Base-by-base conservation (phyloP, 2,329 filamentous ascomycete species). In the Penicillium sp. region DNA sequence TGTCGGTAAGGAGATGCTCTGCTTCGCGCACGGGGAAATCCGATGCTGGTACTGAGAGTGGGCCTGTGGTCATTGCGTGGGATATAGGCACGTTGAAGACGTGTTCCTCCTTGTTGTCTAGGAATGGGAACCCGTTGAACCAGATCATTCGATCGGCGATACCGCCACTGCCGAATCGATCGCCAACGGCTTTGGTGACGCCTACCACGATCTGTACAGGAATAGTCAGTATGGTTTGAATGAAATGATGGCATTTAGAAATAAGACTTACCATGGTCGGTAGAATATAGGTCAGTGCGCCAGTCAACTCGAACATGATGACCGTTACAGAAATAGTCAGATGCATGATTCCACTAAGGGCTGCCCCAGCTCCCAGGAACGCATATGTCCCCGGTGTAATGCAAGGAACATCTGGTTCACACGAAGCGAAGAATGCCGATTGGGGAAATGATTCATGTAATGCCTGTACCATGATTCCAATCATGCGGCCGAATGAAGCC, bases 61-160 rank as follows among this genome's bases (percentile, higher is more conserved):
- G 78, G 45, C 87, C 80, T 2, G 79, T 79, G 1, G 84, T 90
- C 90, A 97, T 96, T 56, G 87, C 88, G 55, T 87, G 81, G 0
- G 88, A 93, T 9, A 97, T 93, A 0, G 93, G 86, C 0, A 97
- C 90, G 41, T 90, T 91, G 69, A 97, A 96, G 46, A 90, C 90
- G 69, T 96, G 90, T 50, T 97, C 93, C 69, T 97, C 91, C 65
- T 98, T 98, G 69, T 87, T 94, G 71, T 98, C 93, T 6, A 98
- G 77, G 71, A 94, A 98, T 0, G 93, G 93, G 63, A 96, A 95
- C 1, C 93, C 93, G 60, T 88, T 97, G 72, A 96, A 95, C 85
- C 89, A 95, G 61, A 98, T 98, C 88, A 96, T 95, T 54, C 89
- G 85, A 68, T 98, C 93, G 21, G 93, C 93, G 51, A 98, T 97